Percentiles rank a stretch among this genome's conserved stretches.
Conservation (phyloP, 805 yeast species). For the Yamadazyma philogaea region DNA sequence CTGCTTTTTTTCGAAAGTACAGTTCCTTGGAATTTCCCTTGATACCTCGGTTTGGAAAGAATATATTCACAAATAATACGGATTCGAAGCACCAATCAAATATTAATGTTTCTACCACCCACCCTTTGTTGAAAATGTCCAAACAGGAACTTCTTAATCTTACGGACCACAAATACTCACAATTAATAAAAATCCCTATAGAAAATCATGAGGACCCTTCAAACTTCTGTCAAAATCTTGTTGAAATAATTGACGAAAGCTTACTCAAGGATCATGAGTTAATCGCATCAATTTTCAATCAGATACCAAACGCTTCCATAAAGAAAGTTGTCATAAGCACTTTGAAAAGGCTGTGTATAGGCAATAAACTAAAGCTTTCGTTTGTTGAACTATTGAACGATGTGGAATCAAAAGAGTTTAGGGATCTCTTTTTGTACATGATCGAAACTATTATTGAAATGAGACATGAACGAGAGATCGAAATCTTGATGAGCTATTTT, state of each 20-base stretch:
- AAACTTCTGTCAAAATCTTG: constrained; percentile 26
- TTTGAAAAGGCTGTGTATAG: constrained; percentile 6
- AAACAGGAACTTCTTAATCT: constrained; percentile 25
- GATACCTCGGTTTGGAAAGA: constrained; percentile 11
- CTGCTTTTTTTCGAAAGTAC: background rate
- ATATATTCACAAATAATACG: constrained; percentile 12
- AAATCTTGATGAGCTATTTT: constrained; percentile 25
- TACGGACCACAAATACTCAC: constrained; percentile 20
- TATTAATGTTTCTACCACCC: constrained; percentile 18
- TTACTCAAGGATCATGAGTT: constrained; percentile 25
- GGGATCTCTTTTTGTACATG: constrained; percentile 14
- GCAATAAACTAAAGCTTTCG: constrained; percentile 18
- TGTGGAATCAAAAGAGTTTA: constrained; percentile 20
- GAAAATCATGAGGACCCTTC: constrained; percentile 23
- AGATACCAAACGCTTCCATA: constrained; percentile 20
- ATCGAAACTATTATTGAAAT: constrained; percentile 16
- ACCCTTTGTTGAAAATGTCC: constrained; percentile 32
- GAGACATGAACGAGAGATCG: constrained; percentile 12
- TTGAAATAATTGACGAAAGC: constrained; percentile 28
- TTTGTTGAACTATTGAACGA: constrained; percentile 25
- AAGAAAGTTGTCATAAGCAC: constrained; percentile 14
- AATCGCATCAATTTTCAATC: constrained; percentile 19
- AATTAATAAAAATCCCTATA: constrained; percentile 27
- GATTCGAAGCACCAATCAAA: constrained; percentile 2
- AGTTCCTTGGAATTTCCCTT: background rate